Evolutionary conservation across 2,329 filamentous ascomycete genomes (phyloP), one percentile per base, ranked within the genome.

Genomic region (Diaporthe citri): DNA sequence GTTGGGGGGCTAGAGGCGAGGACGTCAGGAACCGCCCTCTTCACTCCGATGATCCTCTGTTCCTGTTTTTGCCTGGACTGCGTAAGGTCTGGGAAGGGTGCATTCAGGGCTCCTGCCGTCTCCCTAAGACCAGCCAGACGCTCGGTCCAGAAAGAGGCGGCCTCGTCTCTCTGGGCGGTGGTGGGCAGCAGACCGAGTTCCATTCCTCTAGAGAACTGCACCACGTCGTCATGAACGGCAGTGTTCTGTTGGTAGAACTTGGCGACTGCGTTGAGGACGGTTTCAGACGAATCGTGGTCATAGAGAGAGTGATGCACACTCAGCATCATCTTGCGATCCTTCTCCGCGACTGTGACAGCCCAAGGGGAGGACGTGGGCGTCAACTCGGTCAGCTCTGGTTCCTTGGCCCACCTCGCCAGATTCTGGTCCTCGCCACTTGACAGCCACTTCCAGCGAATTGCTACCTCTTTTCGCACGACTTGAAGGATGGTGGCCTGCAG

Each of bases 251-350:
- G 64, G 34, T 77, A 78, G 20, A 77, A 51, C 8, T 67, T 75
- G n/a, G 75, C 60, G 28, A 78, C 77, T 13, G 48, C 34, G 10
- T 52, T 41, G 46, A 72, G 70, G 22, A 72, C 17, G 17, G 46
- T 34, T 3, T 55, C 57, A 41, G 70, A 72, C 13, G 70, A 64
- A 60, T 89, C 87, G 1, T 89, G 90, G 83, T 93, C 92, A 76
- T 92, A 92, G 2, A 93, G 83, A 1, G 91, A 88, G 80, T 93
- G 92, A 74, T 92, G 87, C 9, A 91, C 79, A 5, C 80, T 84
- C 22, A 86, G 59, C 69, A 85, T 80, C 82, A 86, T 81, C 12
- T 78, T 79, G 34, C 70, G 56, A 10, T 72, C 70, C 1, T 79
- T 78, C 12, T 78, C 78, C 15, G 81, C 79, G 25, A 85, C 76